Base-by-base conservation (phyloP, 768 basidiomycete genomes). In the Leucosporidium creatinivorum region DNA sequence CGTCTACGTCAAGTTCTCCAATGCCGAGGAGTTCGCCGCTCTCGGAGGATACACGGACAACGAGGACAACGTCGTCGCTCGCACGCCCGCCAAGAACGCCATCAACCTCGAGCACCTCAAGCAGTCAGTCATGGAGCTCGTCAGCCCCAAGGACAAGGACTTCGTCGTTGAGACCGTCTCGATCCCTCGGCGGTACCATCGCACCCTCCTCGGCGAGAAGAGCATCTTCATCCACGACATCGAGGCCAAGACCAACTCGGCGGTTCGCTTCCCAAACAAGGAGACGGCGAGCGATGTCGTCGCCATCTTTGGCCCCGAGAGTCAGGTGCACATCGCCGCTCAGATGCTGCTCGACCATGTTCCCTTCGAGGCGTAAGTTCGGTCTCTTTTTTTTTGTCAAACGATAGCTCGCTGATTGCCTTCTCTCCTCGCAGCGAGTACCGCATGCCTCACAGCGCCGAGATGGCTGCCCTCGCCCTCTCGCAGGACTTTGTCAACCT, bases 1-100 rank as follows among this genome's bases (percentile, higher is more conserved):
- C n/a, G 94, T 97, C 26, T 98, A 97, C 79, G 94, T 99, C 79
- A 98, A 98, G 80, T 99, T 98, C 76, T 91, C 91, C 28, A 98
- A 97, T 77, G 91, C 91, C 17, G 94, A 98, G 74, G 94, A 98
- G 77, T 96, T 93, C 78, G 92, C 92, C 48, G 85, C 88, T 18
- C 83, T 93, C 70, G 94, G 94, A 31, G 94, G 93, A 8, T 94
- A 94, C 78, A 86, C 88, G 75, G 93, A 97, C 77, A 96, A 94
- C 77, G 94, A 97, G 76, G 94, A 99, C 80, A 99, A 99, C 75
- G 94, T 99, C 59, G 85, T 99, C 51, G 94, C 93, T n/a, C 84
- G 94, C 60, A 99, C 94, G 3, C 94, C 94, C 10, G 91, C 92
- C 47, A 99, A 99, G 83, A 99, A 99, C 75, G 89, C 91, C 28